Conservation (phyloP, 2,329 filamentous ascomycete species). For the Gyromitra esculenta region DNA sequence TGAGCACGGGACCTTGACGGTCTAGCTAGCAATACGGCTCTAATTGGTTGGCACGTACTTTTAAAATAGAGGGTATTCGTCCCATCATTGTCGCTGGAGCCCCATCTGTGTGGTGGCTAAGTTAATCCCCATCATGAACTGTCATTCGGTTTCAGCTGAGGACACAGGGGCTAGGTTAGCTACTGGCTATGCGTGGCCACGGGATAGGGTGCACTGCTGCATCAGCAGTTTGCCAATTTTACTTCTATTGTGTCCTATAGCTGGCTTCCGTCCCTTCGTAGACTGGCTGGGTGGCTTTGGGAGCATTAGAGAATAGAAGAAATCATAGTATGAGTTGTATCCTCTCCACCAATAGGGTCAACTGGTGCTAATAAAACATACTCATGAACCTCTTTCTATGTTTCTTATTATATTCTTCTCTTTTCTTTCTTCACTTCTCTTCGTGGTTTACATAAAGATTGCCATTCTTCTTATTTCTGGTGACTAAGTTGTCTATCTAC, state of each 20-base stretch:
- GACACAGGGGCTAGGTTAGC: background rate
- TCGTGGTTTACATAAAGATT: background rate
- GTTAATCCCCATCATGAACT: conserved; percentile 35
- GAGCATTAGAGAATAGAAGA: conserved; percentile 5
- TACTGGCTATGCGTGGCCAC: background rate
- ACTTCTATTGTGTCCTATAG: background rate
- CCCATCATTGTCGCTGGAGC: background rate
- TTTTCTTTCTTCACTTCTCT: background rate
- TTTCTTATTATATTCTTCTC: background rate
- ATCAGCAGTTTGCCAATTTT: background rate
- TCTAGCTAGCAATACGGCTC: background rate
- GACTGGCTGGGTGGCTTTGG: background rate
- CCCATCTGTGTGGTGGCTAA: background rate
- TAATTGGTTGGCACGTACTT: background rate
- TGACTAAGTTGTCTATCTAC: background rate
- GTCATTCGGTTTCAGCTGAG: conserved; percentile 24
- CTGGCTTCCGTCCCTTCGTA: background rate
- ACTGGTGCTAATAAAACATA: background rate
- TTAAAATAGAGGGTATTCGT: background rate
- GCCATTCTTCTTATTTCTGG: background rate
- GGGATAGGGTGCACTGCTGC: background rate
- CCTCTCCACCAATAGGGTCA: background rate
- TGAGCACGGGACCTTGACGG: background rate
- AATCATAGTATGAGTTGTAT: conserved; percentile 13
- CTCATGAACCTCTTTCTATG: conserved; percentile 10